Conservation (phyloP, 139 green algal species). For the Picochlorum sp. region DNA sequence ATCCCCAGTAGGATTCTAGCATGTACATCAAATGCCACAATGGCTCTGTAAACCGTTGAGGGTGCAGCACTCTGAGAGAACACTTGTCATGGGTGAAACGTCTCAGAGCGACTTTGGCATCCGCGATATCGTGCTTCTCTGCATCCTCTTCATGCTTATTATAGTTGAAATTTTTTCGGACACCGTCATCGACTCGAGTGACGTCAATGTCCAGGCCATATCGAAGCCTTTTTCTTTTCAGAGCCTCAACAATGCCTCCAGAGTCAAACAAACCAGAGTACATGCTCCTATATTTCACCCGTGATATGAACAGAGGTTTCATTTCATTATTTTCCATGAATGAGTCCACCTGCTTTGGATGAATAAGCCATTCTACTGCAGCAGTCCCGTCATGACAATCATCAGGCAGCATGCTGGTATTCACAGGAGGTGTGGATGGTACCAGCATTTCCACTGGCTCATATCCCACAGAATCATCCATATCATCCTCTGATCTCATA, state of each 20-base stretch:
- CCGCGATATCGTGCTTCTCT: slow-evolving; percentile 23
- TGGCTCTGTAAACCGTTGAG: slow-evolving; percentile 54
- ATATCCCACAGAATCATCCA: too few species aligned
- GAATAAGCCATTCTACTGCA: not conserved
- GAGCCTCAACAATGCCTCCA: slow-evolving; percentile 30
- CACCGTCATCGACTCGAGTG: slow-evolving; percentile 29
- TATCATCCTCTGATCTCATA: too few species aligned
- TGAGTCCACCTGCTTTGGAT: not conserved
- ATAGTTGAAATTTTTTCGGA: slow-evolving; percentile 46
- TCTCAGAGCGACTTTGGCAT: slow-evolving; percentile 40
- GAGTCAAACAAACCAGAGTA: slow-evolving; percentile 34
- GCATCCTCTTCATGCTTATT: slow-evolving; percentile 13
- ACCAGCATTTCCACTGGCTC: too few species aligned
- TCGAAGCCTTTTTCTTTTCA: slow-evolving; percentile 26
- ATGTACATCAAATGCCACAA: slow-evolving; percentile 37
- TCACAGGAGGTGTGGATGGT: too few species aligned
- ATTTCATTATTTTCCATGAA: slow-evolving; percentile 3
- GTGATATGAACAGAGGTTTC: slow-evolving; percentile 41
- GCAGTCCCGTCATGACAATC: not conserved
- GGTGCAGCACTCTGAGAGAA: slow-evolving; percentile 62
- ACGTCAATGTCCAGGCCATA: slow-evolving; percentile 66
- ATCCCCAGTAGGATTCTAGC: slow-evolving; percentile 61
- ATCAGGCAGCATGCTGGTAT: not conserved
- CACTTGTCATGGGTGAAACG: slow-evolving; percentile 28
- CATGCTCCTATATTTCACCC: slow-evolving; percentile 22